Evolutionary conservation across 805 yeast species (phyloP), one percentile per base, ranked within the genome.

Genomic region (Saccharomyces mikatae): DNA sequence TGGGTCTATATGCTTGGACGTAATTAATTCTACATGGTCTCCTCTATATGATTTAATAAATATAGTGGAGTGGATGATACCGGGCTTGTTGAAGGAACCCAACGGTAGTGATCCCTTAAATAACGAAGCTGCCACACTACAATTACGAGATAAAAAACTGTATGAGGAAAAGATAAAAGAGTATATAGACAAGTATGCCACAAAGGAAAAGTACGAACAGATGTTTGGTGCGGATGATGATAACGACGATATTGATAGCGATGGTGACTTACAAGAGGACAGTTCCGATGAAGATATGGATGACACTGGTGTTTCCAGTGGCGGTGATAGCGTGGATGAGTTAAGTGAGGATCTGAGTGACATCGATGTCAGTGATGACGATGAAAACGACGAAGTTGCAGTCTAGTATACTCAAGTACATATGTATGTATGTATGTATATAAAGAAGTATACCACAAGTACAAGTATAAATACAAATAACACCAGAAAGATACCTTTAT

Each of bases 11-110:
- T 92, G 99, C 71, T 80, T 92, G 50, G 98, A 92, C 69, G 98
- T 94, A 17, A 91, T 92, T 59, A 92, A 92, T 69, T 97, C 92
- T 67, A 89, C 98, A 0, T 92, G 99, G 99, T 87, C 96, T 46
- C 98, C 99, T 1, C 87, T 92, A 89, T 92, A 90, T 75, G 97
- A 94, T 53, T 79, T 94, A 60, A 76, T 84, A 60, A 94, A 94
- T 68, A 87, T 92, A 27, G 89, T 94, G 68, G 98, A 92, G 65
- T 85, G 89, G 67, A 94, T 92, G 73, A 74, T 92, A 56, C 99
- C 99, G 6, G 98, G 95, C 63, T 74, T 92, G 55, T 75, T 92
- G 58, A 80, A 91, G 53, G 94, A 92, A 65, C 97, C 98, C 21
- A 92, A 92, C 65, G 92, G 98, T 1, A 76, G 92, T 13, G 99